phyloP scores from a whole-genome alignment of 208 protist genomes.

The Wallacemonas rigidus region DNA sequence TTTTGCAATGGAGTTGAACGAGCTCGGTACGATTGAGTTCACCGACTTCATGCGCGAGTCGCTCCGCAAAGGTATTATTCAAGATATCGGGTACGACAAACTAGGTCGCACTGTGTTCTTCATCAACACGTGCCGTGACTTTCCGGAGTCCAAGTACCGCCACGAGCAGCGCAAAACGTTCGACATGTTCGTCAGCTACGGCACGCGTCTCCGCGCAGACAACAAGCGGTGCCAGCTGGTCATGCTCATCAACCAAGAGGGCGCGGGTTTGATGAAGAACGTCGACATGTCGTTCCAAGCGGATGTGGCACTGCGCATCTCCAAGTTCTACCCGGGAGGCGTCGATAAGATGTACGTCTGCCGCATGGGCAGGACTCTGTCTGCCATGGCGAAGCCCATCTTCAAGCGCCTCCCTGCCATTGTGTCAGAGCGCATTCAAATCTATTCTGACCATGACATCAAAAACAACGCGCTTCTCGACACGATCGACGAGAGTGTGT shows the following conservation, averaged over 20 bases:
- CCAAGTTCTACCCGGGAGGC: constrained; percentile 66
- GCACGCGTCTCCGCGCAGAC: constrained; percentile 49
- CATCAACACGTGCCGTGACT: constrained; percentile 51
- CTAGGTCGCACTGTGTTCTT: constrained; percentile 49
- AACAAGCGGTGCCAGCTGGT: constrained; percentile 54
- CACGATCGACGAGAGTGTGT: constrained; percentile 47
- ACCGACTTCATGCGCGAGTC: constrained; percentile 60
- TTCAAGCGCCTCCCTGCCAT: constrained; percentile 56
- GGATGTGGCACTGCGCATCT: constrained; percentile 62
- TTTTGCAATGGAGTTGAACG: constrained; percentile 57
- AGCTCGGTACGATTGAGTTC: constrained; percentile 56
- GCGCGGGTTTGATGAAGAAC: constrained; percentile 58
- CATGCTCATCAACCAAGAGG: constrained; percentile 72
- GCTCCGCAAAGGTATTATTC: constrained; percentile 59
- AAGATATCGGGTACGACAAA: constrained; percentile 65
- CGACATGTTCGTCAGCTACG: constrained; percentile 77
- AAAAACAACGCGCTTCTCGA: constrained; percentile 50
- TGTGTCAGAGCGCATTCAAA: constrained; percentile 64
- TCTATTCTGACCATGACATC: constrained; percentile 46
- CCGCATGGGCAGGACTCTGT: constrained; percentile 58
- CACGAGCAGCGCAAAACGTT: constrained; percentile 49
- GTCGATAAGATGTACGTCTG: constrained; percentile 78
- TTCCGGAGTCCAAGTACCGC: constrained; percentile 36
- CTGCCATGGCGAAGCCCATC: constrained; percentile 58
- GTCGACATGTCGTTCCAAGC: constrained; percentile 68